A percentile compares a stretch with the other conserved stretches of the same genome.
Evolutionary conservation across 1,284 basidiomycete species (phyloP).

Genomic region (Trametes sp.): DNA sequence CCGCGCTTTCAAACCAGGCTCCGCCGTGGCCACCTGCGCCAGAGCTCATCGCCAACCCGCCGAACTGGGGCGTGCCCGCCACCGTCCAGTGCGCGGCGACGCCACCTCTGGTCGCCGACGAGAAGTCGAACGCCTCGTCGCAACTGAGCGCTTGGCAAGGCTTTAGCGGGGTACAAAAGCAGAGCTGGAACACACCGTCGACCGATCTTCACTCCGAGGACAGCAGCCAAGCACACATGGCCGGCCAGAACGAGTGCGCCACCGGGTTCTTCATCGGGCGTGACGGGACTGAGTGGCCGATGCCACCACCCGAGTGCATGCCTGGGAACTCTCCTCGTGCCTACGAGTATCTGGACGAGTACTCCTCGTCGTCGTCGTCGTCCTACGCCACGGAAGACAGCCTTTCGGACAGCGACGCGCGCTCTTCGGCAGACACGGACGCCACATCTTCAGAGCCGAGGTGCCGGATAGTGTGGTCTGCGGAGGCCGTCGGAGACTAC

Average conservation of each 20-base stretch:
- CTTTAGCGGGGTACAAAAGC: too few species aligned
- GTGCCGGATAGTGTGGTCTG: constrained; percentile 4
- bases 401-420: neutral
- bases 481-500: neutral
- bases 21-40: constrained; percentile 21
- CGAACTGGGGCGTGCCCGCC: constrained; percentile 5
- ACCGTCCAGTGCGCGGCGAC: neutral
- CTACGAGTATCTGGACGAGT: neutral
- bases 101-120: neutral
- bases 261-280: constrained; percentile 19
- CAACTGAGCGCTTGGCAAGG: neutral
- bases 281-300: constrained; percentile 23
- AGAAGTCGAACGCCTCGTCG: neutral
- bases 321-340: neutral
- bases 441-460: neutral
- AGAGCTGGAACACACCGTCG: neutral
- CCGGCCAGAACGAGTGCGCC: neutral
- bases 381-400: neutral
- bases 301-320: constrained; percentile 25
- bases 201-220: neutral
- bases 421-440: neutral
- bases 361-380: neutral
- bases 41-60: constrained; percentile 11
- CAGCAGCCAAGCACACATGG: neutral
- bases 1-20: constrained; percentile 15